Base-by-base conservation (phyloP, 768 basidiomycete species). In the Suillus subalutaceus region DNA sequence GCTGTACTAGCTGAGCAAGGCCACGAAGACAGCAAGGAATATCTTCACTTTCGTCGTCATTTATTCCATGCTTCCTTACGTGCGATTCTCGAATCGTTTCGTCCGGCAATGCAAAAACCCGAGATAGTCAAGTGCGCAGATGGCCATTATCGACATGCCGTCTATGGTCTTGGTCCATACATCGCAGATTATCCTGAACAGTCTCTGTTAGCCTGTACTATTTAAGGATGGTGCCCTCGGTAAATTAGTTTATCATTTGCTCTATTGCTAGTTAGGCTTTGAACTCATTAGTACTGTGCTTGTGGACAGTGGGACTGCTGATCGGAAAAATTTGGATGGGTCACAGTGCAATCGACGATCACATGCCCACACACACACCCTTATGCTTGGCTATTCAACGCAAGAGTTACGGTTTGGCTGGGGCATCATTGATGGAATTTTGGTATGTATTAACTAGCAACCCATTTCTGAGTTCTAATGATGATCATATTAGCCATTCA, bases 171-270 rank as follows among this genome's bases (percentile, higher is more conserved):
- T 16, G 79, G 79, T 0, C 75, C 79, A 0, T 79, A 79, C 52
- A 81, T 82, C 66, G 78, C 79, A 0, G 79, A 82, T 63, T 81
- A 82, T 64, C 80, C 78, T 2, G 79, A 82, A 63, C 81, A 82
- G 63, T 73, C 67, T 73, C 66, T 4, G 56, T 78, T 79, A 1
- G 71, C 74, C 6, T 73, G 78, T 37, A 67, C 79, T 59, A 72
- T 80, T 5, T 74, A 77, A 60, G 70, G 70, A 0, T 81, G 80
- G 80, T 82, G 80, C 66, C 63, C 77, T 10, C 65, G 67, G 80
- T 70, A 32, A 32, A 5, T 32, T 4, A 9, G n/a, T 26, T 37
- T 26, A 26, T 26, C 26, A 26, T 26, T 26, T 26, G 26, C 26
- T 43, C 43, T 62, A 61, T 26, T 32, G 15, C 16, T 68, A 55